Evolutionary conservation across 108 stramenopile species (phyloP).

Genomic region (Aurantiochytrium sp.): DNA sequence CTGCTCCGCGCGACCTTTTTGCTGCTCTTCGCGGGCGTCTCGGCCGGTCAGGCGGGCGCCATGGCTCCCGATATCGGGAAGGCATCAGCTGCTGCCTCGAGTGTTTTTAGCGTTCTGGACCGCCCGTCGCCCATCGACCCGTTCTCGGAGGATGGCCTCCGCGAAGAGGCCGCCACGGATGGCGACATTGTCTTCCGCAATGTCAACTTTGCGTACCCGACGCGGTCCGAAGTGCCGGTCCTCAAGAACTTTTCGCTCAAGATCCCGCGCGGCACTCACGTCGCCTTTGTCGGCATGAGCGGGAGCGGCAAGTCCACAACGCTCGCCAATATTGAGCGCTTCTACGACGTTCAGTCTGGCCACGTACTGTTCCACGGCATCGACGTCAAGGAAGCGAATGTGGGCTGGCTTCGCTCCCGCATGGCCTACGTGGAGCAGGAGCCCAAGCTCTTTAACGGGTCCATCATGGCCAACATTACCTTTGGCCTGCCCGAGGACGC

Average conservation of each 20-base stretch:
- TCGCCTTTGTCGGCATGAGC: slow-evolving; percentile 49
- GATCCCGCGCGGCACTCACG: slow-evolving; percentile 40
- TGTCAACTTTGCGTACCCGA: slow-evolving; percentile 31
- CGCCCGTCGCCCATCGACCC: slow-evolving; percentile 32
- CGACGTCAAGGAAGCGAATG: slow-evolving; percentile 37
- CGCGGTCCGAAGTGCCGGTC: neutral
- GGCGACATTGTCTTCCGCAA: slow-evolving; percentile 31
- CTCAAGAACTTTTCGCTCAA: slow-evolving; percentile 39
- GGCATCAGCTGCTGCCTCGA: slow-evolving; percentile 44
- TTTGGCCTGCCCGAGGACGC: slow-evolving; percentile 49
- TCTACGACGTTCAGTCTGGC: slow-evolving; percentile 38
- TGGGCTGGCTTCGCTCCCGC: slow-evolving; percentile 37
- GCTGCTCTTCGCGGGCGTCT: slow-evolving; percentile 45
- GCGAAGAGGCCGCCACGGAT: neutral
- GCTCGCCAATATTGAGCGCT: slow-evolving; percentile 45
- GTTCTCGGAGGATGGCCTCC: neutral
- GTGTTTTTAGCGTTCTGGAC: slow-evolving; percentile 50
- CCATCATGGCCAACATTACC: slow-evolving; percentile 70
- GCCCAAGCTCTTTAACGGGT: slow-evolving; percentile 65
- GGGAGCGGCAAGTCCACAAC: slow-evolving; percentile 53
- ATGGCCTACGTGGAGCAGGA: slow-evolving; percentile 69
- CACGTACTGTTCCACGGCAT: slow-evolving; percentile 23
- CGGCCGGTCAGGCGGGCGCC: slow-evolving; percentile 43
- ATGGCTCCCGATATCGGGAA: slow-evolving; percentile 42
- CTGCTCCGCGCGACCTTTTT: slow-evolving; percentile 48